Evolutionary conservation across 768 basidiomycete species (phyloP).

Genomic region (Mycena olivaceomarginata): DNA sequence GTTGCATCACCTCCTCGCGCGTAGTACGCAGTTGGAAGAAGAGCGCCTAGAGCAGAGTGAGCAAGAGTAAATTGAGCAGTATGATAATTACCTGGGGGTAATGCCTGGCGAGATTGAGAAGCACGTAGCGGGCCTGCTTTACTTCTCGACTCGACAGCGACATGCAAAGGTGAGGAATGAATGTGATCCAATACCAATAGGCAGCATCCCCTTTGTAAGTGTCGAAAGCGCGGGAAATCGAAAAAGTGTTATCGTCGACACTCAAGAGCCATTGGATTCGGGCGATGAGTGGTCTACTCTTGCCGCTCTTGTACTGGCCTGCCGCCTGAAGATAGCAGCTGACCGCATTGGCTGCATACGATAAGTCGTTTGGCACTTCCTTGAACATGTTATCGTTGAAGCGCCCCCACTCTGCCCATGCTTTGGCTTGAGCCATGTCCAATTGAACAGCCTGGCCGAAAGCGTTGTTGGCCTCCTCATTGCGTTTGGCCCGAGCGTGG

Average conservation of each 20-base stretch:
- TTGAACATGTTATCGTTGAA: slow-evolving; percentile 96
- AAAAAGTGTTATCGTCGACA: slow-evolving; percentile 86
- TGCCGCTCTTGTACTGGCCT: slow-evolving; percentile 94
- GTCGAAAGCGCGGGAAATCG: slow-evolving; percentile 90
- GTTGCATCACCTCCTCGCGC: slow-evolving; percentile 77
- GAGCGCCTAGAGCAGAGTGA: slow-evolving; percentile 76
- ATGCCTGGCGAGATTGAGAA: slow-evolving; percentile 92
- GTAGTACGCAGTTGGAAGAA: slow-evolving; percentile 96
- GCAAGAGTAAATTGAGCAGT: slow-evolving; percentile 20
- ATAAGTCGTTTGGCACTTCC: slow-evolving; percentile 83
- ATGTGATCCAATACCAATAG: slow-evolving; percentile 99
- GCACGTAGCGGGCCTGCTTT: slow-evolving; percentile 92
- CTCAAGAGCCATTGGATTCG: slow-evolving; percentile 98
- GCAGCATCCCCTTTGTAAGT: slow-evolving; percentile 97
- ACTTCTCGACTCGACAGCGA: slow-evolving; percentile 95
- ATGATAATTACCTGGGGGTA: slow-evolving; percentile 82
- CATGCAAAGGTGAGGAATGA: slow-evolving; percentile 94
- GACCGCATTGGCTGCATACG: slow-evolving; percentile 92
- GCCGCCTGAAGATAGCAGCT: slow-evolving; percentile 99
- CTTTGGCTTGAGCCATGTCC: slow-evolving; percentile 95
- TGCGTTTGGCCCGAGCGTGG: slow-evolving; percentile 88
- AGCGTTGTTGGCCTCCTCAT: slow-evolving; percentile 93
- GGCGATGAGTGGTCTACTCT: slow-evolving; percentile 92
- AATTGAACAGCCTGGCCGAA: slow-evolving; percentile 98
- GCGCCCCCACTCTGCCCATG: slow-evolving; percentile 99